A percentile compares a stretch with the other conserved stretches of the same genome.
phyloP scores from a whole-genome alignment of 1,284 basidiomycete genomes.

The Kwoniella shivajii region DNA sequence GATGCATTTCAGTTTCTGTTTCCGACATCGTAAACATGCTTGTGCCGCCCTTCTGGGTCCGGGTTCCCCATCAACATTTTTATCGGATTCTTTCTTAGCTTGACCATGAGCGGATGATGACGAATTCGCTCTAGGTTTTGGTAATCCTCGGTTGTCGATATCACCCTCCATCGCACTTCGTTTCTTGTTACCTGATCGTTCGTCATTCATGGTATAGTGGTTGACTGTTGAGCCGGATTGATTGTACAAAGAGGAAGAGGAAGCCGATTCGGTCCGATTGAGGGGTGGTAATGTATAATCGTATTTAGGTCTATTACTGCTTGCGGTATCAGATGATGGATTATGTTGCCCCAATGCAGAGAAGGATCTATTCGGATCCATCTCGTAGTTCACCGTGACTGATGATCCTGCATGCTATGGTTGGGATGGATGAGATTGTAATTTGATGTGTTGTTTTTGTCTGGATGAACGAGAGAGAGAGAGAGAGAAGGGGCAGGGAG shows the following conservation, averaged over 20 bases:
- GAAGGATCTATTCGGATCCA: too few species aligned
- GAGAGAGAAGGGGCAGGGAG: too few species aligned
- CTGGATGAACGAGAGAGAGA: too few species aligned
- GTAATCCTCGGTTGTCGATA: background rate
- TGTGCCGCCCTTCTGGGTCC: slow-evolving; percentile 25
- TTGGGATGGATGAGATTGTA: too few species aligned
- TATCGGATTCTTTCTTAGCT: background rate
- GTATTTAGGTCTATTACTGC: background rate
- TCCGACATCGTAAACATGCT: slow-evolving; percentile 36
- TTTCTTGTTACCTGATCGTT: background rate
- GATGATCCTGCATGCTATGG: too few species aligned
- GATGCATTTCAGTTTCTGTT: slow-evolving; percentile 36
- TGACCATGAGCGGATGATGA: background rate
- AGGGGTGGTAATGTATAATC: slow-evolving; percentile 5
- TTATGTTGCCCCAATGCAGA: too few species aligned
- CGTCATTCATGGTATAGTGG: background rate
- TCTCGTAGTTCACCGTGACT: too few species aligned
- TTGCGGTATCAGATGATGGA: too few species aligned
- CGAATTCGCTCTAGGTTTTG: background rate
- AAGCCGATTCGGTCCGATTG: slow-evolving; percentile 7
- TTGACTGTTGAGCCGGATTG: background rate
- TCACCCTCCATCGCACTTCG: background rate
- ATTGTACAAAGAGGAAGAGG: background rate
- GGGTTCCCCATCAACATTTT: background rate
- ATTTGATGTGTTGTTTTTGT: too few species aligned